Evolutionary conservation across 169 alveolate species (phyloP), one percentile per base, ranked within the genome.

Genomic region (Plasmodium yoelii): DNA sequence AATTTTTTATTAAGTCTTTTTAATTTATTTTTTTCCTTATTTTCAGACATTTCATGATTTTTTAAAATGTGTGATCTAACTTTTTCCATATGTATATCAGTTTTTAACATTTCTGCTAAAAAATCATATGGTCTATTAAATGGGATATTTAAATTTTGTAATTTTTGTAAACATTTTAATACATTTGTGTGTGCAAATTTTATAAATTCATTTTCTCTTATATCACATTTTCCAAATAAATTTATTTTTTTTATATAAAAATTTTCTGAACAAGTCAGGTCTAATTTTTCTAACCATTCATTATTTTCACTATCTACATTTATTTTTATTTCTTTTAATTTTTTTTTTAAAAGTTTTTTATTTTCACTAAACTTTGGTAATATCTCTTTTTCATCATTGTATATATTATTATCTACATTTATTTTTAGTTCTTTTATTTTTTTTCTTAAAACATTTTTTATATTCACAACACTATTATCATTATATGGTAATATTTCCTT

Each of bases 111-210:
- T 2, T 75, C 88, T 2, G 88, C 88, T 49, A 75, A 47, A 13
- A 75, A 75, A 56, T 75, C 88, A 42, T 75, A 75, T 22, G 88
- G 88, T 42, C 88, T 75, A 67, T 75, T 75, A 46, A 75, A 75
- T 19, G 64, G 15, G 22, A 75, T 75, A 15, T 63, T 49, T 28
- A 75, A 55, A 13, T 24, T 34, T 63, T 75, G 88, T 8, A 75
- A 51, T 55, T 75, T 61, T 67, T 75, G 44, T 67, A 75, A 68
- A 9, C 59, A 73, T 22, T 75, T 56, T 9, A 75, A n/a, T 5
- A 75, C 57, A 55, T 60, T 75, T 28, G 24, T 68, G 56, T 75
- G 88, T 15, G 88, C 63, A 26, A 63, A 22, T 5, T 49, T 19
- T 34, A 24, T 10, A 1, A 75, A 75, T 47, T 63, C 67, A 8